These are phyloP conservation scores for Colletotrichum abscissum DNA, from an alignment of 2,329 filamentous ascomycete species.

Conservation along the genomic window DNA sequence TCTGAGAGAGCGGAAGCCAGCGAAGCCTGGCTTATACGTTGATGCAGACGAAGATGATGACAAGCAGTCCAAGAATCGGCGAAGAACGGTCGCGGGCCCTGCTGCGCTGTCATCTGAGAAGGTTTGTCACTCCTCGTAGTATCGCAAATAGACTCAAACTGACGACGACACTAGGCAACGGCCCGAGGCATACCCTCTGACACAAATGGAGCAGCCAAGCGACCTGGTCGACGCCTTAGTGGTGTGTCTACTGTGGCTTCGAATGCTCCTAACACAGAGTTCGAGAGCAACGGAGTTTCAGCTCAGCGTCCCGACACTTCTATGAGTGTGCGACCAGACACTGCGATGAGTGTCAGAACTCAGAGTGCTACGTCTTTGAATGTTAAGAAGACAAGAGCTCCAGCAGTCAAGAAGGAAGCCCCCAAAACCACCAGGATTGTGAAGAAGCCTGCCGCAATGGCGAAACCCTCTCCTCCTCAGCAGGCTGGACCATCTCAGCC, in stretches of 20 bases:
- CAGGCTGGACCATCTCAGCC: conserved; percentile 6
- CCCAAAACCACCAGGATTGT: conserved; percentile 46
- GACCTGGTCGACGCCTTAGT: conserved; percentile 61
- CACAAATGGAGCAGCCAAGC: conserved; percentile 43
- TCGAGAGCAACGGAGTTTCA: conserved; percentile 3
- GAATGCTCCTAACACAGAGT: conserved; percentile 20
- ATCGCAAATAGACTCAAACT: conserved; percentile 7
- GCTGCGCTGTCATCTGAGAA: conserved; percentile 58
- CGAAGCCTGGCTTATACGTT: conserved; percentile 64
- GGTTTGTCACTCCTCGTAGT: conserved; percentile 41
- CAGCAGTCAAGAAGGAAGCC: conserved; percentile 56
- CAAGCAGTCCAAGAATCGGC: conserved; percentile 56
- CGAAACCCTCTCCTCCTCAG: conserved; percentile 23
- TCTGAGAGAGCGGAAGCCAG: conserved; percentile 75
- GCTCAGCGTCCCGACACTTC: conserved; percentile 51
- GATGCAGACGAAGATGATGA: conserved; percentile 60
- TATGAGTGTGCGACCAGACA: conserved; percentile 52
- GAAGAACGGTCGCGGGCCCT: conserved; percentile 71
- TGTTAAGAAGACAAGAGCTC: conserved; percentile 70
- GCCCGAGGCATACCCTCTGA: conserved; percentile 44
- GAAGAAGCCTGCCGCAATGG: conserved; percentile 47
- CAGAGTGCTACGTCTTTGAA: conserved; percentile 53
- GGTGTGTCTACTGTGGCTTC: conserved; percentile 51
- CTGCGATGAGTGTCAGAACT: conserved; percentile 51
- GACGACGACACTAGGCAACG: conserved; percentile 43